Evolutionary conservation across 2,329 filamentous ascomycete species (phyloP), one percentile per base, ranked within the genome.

Genomic region (Pseudomassariella vexata): DNA sequence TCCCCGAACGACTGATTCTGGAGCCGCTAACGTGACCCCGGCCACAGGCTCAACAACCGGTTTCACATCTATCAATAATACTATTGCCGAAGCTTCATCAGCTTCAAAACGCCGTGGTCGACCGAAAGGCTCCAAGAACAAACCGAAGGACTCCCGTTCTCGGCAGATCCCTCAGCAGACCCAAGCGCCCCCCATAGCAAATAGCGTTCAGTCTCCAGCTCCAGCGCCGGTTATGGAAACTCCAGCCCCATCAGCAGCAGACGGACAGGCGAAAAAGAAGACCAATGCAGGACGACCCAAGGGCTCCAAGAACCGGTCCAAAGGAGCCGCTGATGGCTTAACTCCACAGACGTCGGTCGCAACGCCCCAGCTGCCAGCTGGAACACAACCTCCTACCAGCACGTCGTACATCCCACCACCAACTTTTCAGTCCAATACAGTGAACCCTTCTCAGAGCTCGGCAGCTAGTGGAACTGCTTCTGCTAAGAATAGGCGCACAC

Each of bases 41-140:
- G 44, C 40, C 21, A 48, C 42, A 3, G 46, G 43, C n/a, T 47
- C 48, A 12, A 44, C 45, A 10, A 38, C 40, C 18, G 50, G 48
- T 9, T 55, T 56, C 28, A 51, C 48, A 24, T 54, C 52, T 14
- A 52, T 56, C 19, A 55, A 55, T 21, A 42, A 51, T 19, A 41
- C 34, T 2, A 12, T 28, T 12, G 46, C 42, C 14, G 42, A 36
- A 7, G 35, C 55, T 20, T 41, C 37, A 10, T 49, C 49, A 3
- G 50, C 41, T 24, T 38, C 46, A 1, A 67, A 59, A 45, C 64
- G 57, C 29, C 56, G 64, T 34, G 65, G 70, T 5, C 59, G 70
- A 19, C 70, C 70, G 0, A 72, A 71, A 37, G 70, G 70, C 1
- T 73, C 69, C 2, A 70, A 66, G 37, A 73, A 72, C 38, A 59